Conservation (phyloP, 331 rosid species). For the Quercus lobata region DNA sequence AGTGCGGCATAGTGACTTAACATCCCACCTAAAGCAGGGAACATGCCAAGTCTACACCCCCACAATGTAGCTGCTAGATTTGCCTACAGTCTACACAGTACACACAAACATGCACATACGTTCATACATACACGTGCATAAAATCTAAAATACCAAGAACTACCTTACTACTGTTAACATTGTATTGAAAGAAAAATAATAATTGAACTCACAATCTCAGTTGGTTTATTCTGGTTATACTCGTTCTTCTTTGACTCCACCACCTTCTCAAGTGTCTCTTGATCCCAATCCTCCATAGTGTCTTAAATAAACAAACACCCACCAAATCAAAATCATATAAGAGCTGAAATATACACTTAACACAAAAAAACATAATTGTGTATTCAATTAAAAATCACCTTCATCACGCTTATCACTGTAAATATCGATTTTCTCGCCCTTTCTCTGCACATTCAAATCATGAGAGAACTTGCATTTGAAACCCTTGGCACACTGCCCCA, state of each 20-base stretch:
- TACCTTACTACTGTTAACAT: neutral
- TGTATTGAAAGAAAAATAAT: neutral
- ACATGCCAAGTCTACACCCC: neutral
- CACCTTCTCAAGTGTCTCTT: slow-evolving; percentile 51
- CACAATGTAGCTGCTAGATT: neutral
- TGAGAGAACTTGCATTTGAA: slow-evolving; percentile 5
- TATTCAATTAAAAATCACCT: neutral
- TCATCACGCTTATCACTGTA: slow-evolving; percentile 8
- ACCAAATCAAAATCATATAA: neutral
- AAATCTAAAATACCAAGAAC: neutral
- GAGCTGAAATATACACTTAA: neutral
- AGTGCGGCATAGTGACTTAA: neutral
- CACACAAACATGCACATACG: neutral
- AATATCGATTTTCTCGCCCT: neutral
- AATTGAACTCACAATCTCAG: slow-evolving; percentile 45
- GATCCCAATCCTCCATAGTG: slow-evolving; percentile 66
- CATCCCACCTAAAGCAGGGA: neutral
- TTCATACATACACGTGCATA: no score
- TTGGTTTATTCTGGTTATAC: slow-evolving; percentile 49
- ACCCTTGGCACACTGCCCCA: slow-evolving; percentile 6
- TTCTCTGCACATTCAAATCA: slow-evolving; percentile 4
- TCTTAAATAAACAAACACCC: slow-evolving; percentile 18
- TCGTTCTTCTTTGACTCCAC: slow-evolving; percentile 47
- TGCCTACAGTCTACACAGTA: neutral
- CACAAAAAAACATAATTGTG: neutral